A percentile compares a stretch with the other conserved stretches of the same genome.
Conservation (phyloP, 495 filamentous ascomycete genomes). For the Niebla homalea region DNA sequence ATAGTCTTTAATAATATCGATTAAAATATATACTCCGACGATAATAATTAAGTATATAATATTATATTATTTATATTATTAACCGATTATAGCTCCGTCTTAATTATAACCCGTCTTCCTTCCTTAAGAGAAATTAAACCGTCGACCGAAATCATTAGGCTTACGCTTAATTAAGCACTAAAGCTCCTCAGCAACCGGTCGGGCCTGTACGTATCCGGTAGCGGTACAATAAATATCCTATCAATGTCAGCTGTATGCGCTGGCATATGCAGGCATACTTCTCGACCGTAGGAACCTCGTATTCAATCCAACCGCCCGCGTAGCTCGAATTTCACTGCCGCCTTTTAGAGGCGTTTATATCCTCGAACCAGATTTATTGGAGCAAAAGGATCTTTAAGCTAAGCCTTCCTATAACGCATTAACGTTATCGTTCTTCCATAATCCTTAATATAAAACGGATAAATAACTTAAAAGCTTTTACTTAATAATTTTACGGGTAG, state of each 20-base stretch:
- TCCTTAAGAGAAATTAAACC: slow-evolving; percentile 20
- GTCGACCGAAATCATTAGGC: slow-evolving; percentile 16
- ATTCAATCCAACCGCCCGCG: not conserved
- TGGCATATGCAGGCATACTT: not conserved
- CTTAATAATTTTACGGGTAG: not conserved
- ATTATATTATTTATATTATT: slow-evolving; percentile 22
- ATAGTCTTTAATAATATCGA: slow-evolving; percentile 33
- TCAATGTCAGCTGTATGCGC: not conserved
- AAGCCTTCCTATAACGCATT: not conserved
- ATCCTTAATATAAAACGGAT: not conserved
- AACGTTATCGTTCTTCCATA: not conserved
- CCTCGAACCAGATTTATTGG: not conserved
- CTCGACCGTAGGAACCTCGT: slow-evolving; percentile 1
- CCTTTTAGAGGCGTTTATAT: not conserved
- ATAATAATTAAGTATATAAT: slow-evolving; percentile 20
- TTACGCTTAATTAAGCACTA: slow-evolving; percentile 11
- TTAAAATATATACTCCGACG: slow-evolving; percentile 18
- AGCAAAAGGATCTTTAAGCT: not conserved
- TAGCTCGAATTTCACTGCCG: not conserved
- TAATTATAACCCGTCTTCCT: slow-evolving; percentile 28
- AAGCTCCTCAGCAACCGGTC: slow-evolving; percentile 19
- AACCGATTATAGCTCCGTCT: slow-evolving; percentile 28
- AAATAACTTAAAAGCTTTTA: not conserved
- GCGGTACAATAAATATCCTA: not conserved
- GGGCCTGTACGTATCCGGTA: slow-evolving; percentile 13